These are phyloP conservation scores for Syzygium syzygioides DNA, from an alignment of 441 rosid genomes.

Conservation along the genomic window DNA sequence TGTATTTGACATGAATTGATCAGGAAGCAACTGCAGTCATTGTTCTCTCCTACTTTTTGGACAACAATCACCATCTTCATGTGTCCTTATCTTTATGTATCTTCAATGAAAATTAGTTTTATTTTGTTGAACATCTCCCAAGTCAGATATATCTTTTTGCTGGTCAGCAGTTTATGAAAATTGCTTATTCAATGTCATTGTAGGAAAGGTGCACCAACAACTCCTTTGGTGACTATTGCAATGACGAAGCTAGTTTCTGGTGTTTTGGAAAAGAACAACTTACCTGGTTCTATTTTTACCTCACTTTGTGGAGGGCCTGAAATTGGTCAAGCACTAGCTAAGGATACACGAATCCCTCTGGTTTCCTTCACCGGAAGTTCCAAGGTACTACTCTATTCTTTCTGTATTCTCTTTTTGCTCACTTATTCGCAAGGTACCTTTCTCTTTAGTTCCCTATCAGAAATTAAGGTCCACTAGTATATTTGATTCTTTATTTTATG, in stretches of 20 bases:
- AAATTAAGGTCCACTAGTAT: neutral
- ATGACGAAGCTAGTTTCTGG: slow-evolving; percentile 78
- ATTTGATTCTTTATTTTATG: neutral
- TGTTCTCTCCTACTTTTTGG: neutral
- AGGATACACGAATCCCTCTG: slow-evolving; percentile 69
- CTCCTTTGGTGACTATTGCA: slow-evolving; percentile 89
- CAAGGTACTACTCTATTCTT: slow-evolving; percentile 42
- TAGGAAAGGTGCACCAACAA: slow-evolving; percentile 99
- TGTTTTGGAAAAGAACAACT: slow-evolving; percentile 81
- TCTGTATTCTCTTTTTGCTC: slow-evolving; percentile 2
- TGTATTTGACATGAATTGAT: neutral
- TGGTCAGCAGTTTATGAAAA: neutral
- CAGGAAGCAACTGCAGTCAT: neutral
- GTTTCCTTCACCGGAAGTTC: slow-evolving; percentile 97
- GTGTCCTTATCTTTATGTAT: neutral
- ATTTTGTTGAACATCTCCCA: neutral
- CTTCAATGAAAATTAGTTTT: neutral
- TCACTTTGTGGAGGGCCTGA: slow-evolving; percentile 94
- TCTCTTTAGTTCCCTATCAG: neutral
- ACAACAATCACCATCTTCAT: neutral
- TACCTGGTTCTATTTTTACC: slow-evolving; percentile 91
- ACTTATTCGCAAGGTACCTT: neutral
- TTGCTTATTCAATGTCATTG: neutral
- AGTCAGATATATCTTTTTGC: neutral
- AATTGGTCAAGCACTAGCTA: slow-evolving; percentile 86